Base-by-base conservation (phyloP, 208 protist species). In the Crithidia bombi region DNA sequence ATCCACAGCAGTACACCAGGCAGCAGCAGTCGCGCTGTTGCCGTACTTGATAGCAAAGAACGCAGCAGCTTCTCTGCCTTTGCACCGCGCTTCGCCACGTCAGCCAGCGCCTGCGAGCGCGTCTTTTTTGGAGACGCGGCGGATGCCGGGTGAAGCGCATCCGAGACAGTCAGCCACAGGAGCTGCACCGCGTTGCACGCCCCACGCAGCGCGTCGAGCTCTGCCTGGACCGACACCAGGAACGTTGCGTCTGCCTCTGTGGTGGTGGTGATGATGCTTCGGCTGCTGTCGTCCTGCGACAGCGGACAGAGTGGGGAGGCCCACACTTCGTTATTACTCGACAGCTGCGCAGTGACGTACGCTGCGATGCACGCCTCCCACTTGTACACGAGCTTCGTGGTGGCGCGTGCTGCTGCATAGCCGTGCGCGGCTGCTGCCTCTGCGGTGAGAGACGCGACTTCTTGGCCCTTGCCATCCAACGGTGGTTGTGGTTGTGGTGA, bases 1-100 rank as follows among this genome's bases (percentile, higher is more conserved):
- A 41, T 25, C 43, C 59, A 61, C 25, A 76, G 63, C 21, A 76
- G 70, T 4, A 65, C 63, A 17, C 70, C 70, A n/a, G 70, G 70
- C 55, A 76, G 55, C 55, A 76, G 21, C 43, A 56, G 35, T 0
- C 46, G 70, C 44, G 63, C 70, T 23, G 46, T 41, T 0, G 63
- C 36, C 5, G 62, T 51, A 0, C 32, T 59, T 5, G 70, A 21
- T 36, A 15, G 35, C 36, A 76, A 21, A 12, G 63, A 6, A 6
- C 56, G 70, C 30, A 76, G 70, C 36, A 23, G 9, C 26, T 43
- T n/a, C n/a, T 69, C 61, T 4, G 64, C 15, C 41, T 68, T 67
- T 11, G 14, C 5, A 46, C 54, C 65, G 7, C 56, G 64, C 43
- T 65, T 70, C 32, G 6, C 17, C 1, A 70, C 70, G 2, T 39